Percentiles rank a stretch among this genome's conserved stretches.
Evolutionary conservation across 768 basidiomycete genomes (phyloP).

Genomic region (Boletus speciosus): DNA sequence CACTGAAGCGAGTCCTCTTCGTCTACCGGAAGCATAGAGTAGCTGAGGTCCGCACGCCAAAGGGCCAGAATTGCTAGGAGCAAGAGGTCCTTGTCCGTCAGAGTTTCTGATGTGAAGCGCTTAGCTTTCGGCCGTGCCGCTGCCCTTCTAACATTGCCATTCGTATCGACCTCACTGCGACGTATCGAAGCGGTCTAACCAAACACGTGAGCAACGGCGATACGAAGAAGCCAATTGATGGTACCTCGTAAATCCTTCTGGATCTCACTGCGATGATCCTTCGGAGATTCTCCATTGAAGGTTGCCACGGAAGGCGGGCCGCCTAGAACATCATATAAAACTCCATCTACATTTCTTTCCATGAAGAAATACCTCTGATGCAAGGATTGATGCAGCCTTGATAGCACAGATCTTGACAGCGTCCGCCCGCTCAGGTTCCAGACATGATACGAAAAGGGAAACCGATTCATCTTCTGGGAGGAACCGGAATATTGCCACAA

Average conservation of each 20-base stretch:
- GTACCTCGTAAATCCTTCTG: conserved; percentile 55
- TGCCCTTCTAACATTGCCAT: conserved; percentile 51
- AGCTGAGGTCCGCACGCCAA: conserved; percentile 57
- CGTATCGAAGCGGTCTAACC: conserved; percentile 47
- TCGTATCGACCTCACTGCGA: conserved; percentile 59
- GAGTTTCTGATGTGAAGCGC: conserved; percentile 52
- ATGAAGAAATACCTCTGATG: conserved; percentile 52
- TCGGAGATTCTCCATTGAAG: conserved; percentile 47
- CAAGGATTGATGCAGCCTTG: conserved; percentile 66
- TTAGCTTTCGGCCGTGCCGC: conserved; percentile 60
- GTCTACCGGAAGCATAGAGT: conserved; percentile 48
- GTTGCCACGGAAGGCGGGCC: conserved; percentile 53
- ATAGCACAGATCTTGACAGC: conserved; percentile 77
- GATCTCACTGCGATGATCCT: conserved; percentile 45
- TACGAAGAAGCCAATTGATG: conserved; percentile 9
- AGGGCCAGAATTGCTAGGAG: conserved; percentile 65
- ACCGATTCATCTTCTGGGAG: conserved; percentile 59
- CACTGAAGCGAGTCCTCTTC: conserved; percentile 43
- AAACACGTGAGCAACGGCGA: conserved; percentile 8
- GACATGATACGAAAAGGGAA: conserved; percentile 57
- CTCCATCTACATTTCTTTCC: neutral
- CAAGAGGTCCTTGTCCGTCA: conserved; percentile 68
- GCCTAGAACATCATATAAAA: conserved; percentile 38
- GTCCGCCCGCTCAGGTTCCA: conserved; percentile 76
- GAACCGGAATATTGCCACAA: conserved; percentile 72